phyloP scores from a whole-genome alignment of 2,329 filamentous ascomycete genomes.

The Colletotrichum cuscutae region DNA sequence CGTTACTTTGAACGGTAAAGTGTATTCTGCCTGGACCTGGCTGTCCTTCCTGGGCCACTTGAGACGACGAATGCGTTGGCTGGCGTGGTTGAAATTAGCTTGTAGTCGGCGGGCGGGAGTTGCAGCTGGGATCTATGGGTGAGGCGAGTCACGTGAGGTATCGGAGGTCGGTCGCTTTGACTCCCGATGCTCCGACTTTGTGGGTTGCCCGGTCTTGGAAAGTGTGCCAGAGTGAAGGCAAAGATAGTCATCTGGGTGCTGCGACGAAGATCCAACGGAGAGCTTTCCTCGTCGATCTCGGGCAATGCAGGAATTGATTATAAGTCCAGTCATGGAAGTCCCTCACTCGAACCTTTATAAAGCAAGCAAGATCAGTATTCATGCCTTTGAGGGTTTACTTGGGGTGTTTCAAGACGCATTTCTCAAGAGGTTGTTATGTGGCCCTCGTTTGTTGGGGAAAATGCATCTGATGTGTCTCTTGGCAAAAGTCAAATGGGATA shows the following conservation, averaged over 20 bases:
- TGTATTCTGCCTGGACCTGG: background rate
- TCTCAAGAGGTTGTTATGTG: background rate
- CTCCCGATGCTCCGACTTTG: background rate
- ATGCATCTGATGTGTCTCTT: background rate
- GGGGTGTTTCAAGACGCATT: slow-evolving; percentile 13
- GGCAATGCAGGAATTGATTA: background rate
- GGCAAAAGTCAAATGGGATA: background rate
- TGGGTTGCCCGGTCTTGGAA: background rate
- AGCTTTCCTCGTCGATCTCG: background rate
- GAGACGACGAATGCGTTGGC: background rate
- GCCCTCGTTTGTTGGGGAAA: background rate
- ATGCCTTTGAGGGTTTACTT: slow-evolving; percentile 8
- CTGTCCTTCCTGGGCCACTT: background rate
- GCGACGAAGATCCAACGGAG: background rate
- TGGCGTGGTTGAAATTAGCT: background rate
- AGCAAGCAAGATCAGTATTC: background rate
- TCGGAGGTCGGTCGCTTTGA: background rate
- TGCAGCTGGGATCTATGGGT: background rate
- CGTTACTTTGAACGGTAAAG: background rate
- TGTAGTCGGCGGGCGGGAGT: background rate
- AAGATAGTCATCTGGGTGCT: background rate
- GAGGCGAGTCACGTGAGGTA: background rate
- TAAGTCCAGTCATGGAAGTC: background rate
- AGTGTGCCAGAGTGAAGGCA: too few species aligned
- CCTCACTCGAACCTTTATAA: background rate